These are phyloP conservation scores for Arachnomyces sp. DNA, from an alignment of 2,329 filamentous ascomycete genomes.

Conservation along the genomic window DNA sequence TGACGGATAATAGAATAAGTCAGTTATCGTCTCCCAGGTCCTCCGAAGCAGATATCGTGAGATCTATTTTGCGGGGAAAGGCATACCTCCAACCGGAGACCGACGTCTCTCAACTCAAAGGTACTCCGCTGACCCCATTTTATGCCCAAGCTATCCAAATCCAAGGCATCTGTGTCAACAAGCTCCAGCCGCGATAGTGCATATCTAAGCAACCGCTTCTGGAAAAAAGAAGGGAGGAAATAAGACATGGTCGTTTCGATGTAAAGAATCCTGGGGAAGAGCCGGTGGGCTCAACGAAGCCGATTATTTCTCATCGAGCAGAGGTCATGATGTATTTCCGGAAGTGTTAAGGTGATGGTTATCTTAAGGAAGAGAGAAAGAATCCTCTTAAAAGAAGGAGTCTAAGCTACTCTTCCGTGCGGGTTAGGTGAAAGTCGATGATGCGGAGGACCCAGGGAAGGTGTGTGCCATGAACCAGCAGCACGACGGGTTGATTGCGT, in stretches of 20 bases:
- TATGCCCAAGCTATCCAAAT: slow-evolving; percentile 78
- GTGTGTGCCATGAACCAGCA: too few relatives aligned
- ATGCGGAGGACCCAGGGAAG: too few relatives aligned
- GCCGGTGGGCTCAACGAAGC: slow-evolving; percentile 23
- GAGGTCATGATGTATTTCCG: background rate
- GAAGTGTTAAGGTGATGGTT: background rate
- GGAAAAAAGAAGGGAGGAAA: slow-evolving; percentile 68
- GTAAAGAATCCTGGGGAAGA: slow-evolving; percentile 14
- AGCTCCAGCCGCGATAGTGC: slow-evolving; percentile 74
- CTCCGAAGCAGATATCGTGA: background rate
- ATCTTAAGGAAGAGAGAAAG: background rate
- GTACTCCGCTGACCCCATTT: slow-evolving; percentile 72
- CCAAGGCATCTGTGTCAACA: slow-evolving; percentile 76
- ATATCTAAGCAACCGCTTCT: slow-evolving; percentile 82
- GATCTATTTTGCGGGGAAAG: slow-evolving; percentile 1
- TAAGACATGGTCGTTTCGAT: slow-evolving; percentile 52
- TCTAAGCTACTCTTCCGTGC: too few relatives aligned
- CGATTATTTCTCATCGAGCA: slow-evolving; percentile 16
- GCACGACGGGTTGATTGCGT: too few relatives aligned
- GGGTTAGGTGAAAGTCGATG: too few relatives aligned
- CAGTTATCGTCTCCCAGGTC: background rate
- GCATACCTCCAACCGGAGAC: slow-evolving; percentile 65
- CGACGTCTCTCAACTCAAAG: slow-evolving; percentile 80
- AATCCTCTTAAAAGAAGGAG: too few relatives aligned
- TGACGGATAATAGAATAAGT: too few relatives aligned